A percentile compares a stretch with the other conserved stretches of the same genome.
These are phyloP conservation scores for Hyaloperonospora brassicae DNA, from an alignment of 352 stramenopile genomes.

Conservation along the genomic window DNA sequence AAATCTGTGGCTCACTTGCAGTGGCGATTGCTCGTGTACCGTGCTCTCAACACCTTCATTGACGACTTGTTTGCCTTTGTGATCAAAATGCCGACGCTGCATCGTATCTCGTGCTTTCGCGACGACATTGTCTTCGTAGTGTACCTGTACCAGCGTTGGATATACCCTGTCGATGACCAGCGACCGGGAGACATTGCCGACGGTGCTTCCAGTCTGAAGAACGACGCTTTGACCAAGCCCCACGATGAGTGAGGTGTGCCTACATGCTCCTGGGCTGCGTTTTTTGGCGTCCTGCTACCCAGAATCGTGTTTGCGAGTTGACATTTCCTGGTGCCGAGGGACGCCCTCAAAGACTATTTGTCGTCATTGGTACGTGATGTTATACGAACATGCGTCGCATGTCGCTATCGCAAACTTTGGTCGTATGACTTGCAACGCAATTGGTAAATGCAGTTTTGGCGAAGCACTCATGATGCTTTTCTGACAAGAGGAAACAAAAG, in stretches of 20 bases:
- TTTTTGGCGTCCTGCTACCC: no score
- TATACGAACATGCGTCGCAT: no score
- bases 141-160: constrained; percentile 88
- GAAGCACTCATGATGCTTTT: no score
- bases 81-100: constrained; percentile 88
- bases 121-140: constrained; percentile 89
- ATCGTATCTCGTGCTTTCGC: constrained; percentile 83
- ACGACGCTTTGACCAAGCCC: constrained; percentile 14
- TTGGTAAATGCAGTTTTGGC: no score
- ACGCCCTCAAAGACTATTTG: no score
- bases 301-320: no score
- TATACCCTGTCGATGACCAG: constrained; percentile 81
- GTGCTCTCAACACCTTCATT: constrained; percentile 90
- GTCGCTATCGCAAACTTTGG: no score
- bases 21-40: constrained; percentile 93
- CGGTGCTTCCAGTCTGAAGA: constrained; percentile 5
- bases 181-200: constrained; percentile 19
- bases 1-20: constrained; percentile 88
- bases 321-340: no score
- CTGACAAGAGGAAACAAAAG: no score
- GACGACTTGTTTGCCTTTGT: constrained; percentile 90
- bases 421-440: no score
- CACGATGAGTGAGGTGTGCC: constrained; percentile 24
- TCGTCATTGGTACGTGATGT: no score
- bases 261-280: no score